Evolutionary conservation across 2,329 filamentous ascomycete species (phyloP), one percentile per base, ranked within the genome.

Genomic region (Colletotrichum cordylinicola): DNA sequence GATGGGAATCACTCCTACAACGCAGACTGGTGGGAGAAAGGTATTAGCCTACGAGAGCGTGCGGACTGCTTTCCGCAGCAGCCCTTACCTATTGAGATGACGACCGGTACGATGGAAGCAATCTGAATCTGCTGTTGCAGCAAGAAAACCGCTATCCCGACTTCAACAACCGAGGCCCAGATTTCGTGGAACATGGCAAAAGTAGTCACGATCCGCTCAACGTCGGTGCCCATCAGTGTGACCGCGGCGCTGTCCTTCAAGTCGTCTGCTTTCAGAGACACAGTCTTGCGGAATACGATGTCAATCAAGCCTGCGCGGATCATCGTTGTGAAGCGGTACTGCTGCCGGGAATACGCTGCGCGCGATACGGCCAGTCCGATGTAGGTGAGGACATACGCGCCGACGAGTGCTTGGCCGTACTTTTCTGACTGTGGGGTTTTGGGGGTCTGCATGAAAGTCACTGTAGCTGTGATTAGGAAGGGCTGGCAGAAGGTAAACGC

Each of bases 91-190:
- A 88, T 85, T 1, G 86, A 87, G 55, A 90, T 77, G 2, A 79
- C 85, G n/a, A 90, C 83, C 61, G 89, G 85, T 29, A 86, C 79
- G 1, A 85, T 77, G 72, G 85, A 86, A 1, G 84, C 85, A 84
- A 87, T 77, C 70, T 81, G 78, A 3, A 89, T 81, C 71, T 89
- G 75, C 2, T 76, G 62, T 13, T 77, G 70, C 4, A 83, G 72
- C 12, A 83, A 72, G 21, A 78, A 82, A 3, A 81, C 77, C 13
- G 80, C 80, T 24, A 82, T 58, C 2, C 33, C 78, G 16, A 83
- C 77, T 43, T 82, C 80, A 27, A 81, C 21, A 2, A 78, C 60
- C 16, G 73, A 78, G 2, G 78, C 78, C 74, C 79, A 79, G 8
- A 79, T 66, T 35, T 81, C 78, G 62, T 80, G 76, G 9, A 79